These are phyloP conservation scores for Aspergillus arachidicola DNA, from an alignment of 2,329 filamentous ascomycete genomes.

Conservation along the genomic window DNA sequence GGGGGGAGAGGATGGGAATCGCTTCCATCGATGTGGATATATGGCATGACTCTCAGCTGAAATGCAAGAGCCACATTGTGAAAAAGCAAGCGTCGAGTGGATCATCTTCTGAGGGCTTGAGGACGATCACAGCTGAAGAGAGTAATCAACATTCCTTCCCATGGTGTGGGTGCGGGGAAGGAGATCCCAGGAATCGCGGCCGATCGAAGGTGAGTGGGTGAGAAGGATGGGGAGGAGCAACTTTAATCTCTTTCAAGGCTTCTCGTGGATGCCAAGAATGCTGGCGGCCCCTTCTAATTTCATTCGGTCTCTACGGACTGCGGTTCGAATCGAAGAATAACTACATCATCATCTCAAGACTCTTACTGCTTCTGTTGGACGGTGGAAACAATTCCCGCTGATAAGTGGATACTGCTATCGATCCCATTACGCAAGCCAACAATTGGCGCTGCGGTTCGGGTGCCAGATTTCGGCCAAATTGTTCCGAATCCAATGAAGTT, in stretches of 20 bases:
- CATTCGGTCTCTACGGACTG: background rate
- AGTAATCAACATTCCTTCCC: constrained; percentile 1
- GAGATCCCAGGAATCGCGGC: constrained; percentile 23
- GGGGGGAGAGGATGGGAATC: background rate
- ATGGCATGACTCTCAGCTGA: constrained; percentile 9
- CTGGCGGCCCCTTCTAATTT: constrained; percentile 18
- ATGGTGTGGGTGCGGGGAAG: constrained; percentile 26
- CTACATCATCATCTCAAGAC: background rate
- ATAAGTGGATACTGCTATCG: background rate
- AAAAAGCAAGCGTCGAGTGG: constrained; percentile 7
- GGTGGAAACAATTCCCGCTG: constrained; percentile 4
- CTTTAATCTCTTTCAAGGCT: constrained; percentile 22
- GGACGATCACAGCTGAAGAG: constrained; percentile 8
- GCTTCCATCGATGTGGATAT: constrained; percentile 3
- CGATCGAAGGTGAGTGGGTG: constrained; percentile 21
- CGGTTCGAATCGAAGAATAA: background rate
- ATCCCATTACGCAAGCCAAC: constrained; percentile 5
- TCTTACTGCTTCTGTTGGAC: constrained; percentile 1
- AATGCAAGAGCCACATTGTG: constrained; percentile 9
- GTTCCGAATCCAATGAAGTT: background rate
- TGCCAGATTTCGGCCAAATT: constrained; percentile 6
- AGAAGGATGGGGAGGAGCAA: constrained; percentile 21
- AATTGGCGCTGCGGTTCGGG: constrained; percentile 4
- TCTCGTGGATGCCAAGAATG: constrained; percentile 18
- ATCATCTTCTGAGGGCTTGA: constrained; percentile 2